Percentiles rank a stretch among this genome's conserved stretches.
phyloP scores from a whole-genome alignment of 2,329 filamentous ascomycete species.

The Pseudogymnoascus sp. region DNA sequence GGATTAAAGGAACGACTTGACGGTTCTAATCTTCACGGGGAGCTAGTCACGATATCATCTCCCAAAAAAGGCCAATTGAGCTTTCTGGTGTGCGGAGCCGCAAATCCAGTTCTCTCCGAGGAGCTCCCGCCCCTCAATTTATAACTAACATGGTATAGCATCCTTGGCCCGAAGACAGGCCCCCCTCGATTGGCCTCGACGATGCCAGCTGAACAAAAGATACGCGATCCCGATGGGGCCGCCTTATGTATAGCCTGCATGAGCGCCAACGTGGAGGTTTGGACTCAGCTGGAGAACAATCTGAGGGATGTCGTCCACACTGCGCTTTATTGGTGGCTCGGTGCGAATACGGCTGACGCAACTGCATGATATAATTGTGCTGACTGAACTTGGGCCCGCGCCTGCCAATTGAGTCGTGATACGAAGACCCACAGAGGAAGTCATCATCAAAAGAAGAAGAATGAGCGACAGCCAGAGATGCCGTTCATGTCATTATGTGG shows the following conservation, averaged over 20 bases:
- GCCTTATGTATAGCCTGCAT: slow-evolving; percentile 7
- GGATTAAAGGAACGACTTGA: neutral
- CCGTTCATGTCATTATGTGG: slow-evolving; percentile 2
- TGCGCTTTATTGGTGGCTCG: slow-evolving; percentile 1
- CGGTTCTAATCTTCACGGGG: neutral
- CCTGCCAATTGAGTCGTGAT: slow-evolving; percentile 6
- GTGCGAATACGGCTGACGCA: slow-evolving; percentile 1
- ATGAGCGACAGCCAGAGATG: slow-evolving; percentile 1
- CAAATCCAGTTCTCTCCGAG: neutral
- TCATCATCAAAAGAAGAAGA: slow-evolving; percentile 1
- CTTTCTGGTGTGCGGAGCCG: slow-evolving; percentile 6
- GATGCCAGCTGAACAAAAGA: slow-evolving; percentile 5
- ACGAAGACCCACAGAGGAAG: neutral
- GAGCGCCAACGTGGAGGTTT: slow-evolving; percentile 7
- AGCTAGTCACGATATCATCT: neutral
- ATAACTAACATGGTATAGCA: slow-evolving; percentile 3
- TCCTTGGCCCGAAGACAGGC: slow-evolving; percentile 1
- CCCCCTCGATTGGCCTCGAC: neutral
- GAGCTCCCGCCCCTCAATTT: slow-evolving; percentile 1
- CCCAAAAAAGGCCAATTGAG: neutral
- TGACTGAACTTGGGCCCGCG: neutral
- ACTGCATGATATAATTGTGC: slow-evolving; percentile 8
- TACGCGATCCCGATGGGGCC: slow-evolving; percentile 7
- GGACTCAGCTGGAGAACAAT: neutral
- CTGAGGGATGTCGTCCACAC: neutral